Conservation (phyloP, 331 rosid species). For the Quercus tomentella region DNA sequence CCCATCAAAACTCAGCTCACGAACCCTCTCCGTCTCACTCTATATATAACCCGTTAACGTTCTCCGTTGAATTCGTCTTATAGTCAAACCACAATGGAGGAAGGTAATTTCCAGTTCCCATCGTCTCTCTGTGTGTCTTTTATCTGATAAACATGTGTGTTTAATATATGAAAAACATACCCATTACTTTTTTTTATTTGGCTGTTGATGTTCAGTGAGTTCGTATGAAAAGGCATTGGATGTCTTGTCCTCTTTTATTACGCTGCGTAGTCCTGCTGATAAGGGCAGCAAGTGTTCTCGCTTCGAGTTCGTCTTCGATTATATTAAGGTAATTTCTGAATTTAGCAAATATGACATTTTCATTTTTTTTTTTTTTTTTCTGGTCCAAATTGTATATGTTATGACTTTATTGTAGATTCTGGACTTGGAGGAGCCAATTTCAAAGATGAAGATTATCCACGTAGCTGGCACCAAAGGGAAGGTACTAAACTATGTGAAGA, state of each 20-base stretch:
- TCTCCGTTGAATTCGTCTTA: conserved; percentile 7
- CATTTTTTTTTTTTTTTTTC: not conserved
- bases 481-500: conserved; percentile 34
- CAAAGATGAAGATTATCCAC: conserved; percentile 80
- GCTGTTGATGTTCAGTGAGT: conserved; percentile 13
- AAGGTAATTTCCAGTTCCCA: conserved; percentile 11
- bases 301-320: conserved; percentile 56
- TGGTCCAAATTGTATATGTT: not conserved
- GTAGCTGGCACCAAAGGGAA: conserved; percentile 98
- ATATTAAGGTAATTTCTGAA: conserved; percentile 52
- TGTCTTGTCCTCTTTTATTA: conserved; percentile 77
- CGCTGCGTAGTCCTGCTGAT: conserved; percentile 75
- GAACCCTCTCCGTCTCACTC: not conserved
- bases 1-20: not conserved
- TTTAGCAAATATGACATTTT: not conserved
- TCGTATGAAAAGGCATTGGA: conserved; percentile 80
- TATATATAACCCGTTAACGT: not conserved
- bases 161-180: not conserved
- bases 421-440: conserved; percentile 80
- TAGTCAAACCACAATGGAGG: conserved; percentile 29
- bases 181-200: not conserved
- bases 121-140: too few relatives aligned
- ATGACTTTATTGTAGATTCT: conserved; percentile 42
- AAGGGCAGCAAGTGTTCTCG: conserved; percentile 65
- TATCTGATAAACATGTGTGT: too few relatives aligned